Conservation (phyloP, 2,329 filamentous ascomycete species). For the Didymellaceae sp. region DNA sequence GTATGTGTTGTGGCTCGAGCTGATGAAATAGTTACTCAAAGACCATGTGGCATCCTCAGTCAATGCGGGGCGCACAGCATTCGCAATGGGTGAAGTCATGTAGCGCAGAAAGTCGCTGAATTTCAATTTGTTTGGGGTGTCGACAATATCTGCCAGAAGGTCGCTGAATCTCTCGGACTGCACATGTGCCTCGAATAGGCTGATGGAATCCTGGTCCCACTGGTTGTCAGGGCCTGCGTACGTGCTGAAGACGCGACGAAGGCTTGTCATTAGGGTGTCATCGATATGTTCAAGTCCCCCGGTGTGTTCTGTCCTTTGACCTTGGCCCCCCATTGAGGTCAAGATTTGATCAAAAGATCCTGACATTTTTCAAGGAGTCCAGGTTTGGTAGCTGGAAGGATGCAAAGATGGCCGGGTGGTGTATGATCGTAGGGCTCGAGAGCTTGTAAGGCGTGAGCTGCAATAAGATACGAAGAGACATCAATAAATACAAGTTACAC, state of each 20-base stretch:
- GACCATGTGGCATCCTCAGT: background rate
- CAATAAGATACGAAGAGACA: too few species aligned
- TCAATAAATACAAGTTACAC: too few species aligned
- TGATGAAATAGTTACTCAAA: background rate
- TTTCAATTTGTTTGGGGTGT: background rate
- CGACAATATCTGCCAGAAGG: background rate
- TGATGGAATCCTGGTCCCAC: background rate
- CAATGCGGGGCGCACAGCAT: background rate
- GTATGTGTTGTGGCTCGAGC: background rate
- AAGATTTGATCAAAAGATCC: background rate
- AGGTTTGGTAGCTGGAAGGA: too few species aligned
- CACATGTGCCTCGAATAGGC: background rate
- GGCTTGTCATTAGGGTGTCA: background rate
- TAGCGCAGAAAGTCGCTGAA: background rate
- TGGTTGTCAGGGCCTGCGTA: background rate
- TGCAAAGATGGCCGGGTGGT: too few species aligned
- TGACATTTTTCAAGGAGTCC: background rate
- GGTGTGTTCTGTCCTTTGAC: background rate
- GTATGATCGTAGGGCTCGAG: too few species aligned
- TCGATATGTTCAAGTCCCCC: background rate
- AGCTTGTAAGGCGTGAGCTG: too few species aligned
- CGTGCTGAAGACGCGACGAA: background rate
- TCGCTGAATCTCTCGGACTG: background rate
- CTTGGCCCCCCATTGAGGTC: background rate
- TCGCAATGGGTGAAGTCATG: background rate